Evolutionary conservation across 2,329 filamentous ascomycete genomes (phyloP).

Genomic region (Fusarium annulatum): DNA sequence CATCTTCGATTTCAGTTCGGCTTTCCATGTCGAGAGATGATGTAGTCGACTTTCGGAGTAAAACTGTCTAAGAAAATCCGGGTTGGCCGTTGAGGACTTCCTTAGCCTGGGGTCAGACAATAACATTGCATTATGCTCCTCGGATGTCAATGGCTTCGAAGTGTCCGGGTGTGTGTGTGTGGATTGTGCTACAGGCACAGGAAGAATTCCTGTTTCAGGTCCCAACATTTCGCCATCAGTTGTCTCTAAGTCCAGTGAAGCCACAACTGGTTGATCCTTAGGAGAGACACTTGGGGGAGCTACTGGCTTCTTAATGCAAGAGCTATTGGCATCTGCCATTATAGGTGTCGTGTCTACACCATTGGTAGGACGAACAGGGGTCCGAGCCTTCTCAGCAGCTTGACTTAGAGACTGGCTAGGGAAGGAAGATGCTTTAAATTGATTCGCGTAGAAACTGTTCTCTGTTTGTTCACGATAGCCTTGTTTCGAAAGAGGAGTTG

Average conservation of each 20-base stretch:
- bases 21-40: constrained; percentile 96
- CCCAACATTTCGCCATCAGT: not conserved
- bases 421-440: constrained; percentile 63
- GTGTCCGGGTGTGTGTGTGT: constrained; percentile 23
- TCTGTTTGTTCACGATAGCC: constrained; percentile 86
- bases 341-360: not conserved
- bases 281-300: not conserved
- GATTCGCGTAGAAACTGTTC: constrained; percentile 82
- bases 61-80: constrained; percentile 92
- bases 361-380: constrained; percentile 25
- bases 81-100: constrained; percentile 91
- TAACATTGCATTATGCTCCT: constrained; percentile 90
- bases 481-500: constrained; percentile 64
- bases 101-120: constrained; percentile 86
- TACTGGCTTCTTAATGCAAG: not conserved
- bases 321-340: not conserved
- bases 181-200: not conserved
- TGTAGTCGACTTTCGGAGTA: constrained; percentile 96
- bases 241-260: not conserved
- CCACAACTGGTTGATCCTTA: not conserved
- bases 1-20: constrained; percentile 88
- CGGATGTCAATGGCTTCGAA: constrained; percentile 80
- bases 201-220: not conserved
- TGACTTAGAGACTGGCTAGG: constrained; percentile 46
- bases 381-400: constrained; percentile 44